A percentile compares a stretch with the other conserved stretches of the same genome.
These are phyloP conservation scores for Apophysomyces sp. DNA, from an alignment of 371 early-diverging fungal species.

Conservation along the genomic window DNA sequence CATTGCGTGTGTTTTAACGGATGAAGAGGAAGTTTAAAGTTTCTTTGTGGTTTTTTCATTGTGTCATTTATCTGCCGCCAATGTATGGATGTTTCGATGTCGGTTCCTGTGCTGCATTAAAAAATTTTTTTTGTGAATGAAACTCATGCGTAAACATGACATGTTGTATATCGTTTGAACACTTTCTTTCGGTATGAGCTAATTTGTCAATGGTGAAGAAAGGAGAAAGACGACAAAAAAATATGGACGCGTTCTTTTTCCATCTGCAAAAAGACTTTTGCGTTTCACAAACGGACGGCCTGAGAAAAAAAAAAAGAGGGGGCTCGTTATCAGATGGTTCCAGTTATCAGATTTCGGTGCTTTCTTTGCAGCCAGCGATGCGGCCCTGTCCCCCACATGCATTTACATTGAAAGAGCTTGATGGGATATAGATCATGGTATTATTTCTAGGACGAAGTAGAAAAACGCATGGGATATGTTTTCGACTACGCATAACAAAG, in stretches of 20 bases:
- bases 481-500: background rate
- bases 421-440: background rate
- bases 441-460: background rate
- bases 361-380: background rate
- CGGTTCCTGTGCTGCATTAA: background rate
- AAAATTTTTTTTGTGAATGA: no score
- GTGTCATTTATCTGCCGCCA: no score
- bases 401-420: background rate
- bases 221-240: background rate
- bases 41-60: no score
- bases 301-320: background rate
- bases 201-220: background rate
- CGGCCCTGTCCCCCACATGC: background rate
- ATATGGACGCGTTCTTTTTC: background rate
- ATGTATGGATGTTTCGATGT: no score
- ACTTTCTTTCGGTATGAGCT: no score
- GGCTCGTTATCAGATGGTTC: slow-evolving; percentile 3
- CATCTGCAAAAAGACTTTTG: background rate
- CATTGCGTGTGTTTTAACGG: no score
- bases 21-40: no score
- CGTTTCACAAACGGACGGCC: background rate
- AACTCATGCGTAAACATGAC: background rate
- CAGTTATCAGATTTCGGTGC: background rate
- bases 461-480: background rate
- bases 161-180: no score